Base-by-base conservation (phyloP, 2,329 filamentous ascomycete genomes). In the Venturia oleaginea region DNA sequence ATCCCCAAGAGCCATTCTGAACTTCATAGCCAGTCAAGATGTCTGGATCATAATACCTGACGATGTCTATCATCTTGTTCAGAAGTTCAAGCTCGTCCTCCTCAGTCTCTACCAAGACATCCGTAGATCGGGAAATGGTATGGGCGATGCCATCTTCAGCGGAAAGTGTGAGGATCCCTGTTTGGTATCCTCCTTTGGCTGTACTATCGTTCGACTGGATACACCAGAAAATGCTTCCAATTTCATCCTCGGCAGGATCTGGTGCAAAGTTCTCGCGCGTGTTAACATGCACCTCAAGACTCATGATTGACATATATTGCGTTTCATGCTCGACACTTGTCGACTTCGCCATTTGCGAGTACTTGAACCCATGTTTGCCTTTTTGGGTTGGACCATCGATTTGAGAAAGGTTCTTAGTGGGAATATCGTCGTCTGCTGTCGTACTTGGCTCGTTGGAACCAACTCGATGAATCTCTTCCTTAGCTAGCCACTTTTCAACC, bases 241-340 rank as follows among this genome's bases (percentile, higher is more conserved):
- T 84, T 69, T 93, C 90, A 73, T 99, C 94, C 69, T 95, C 84
- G 69, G 93, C 91, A 0, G 94, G 94, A 71, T 99, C 92, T 0
- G 94, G 92, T 2, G 91, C 84, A 10, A 97, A 81, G 60, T 85
- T 86, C 7, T 86, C 91, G 64, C 93, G 84, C 4, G 89, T 94
- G 69, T 96, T 96, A 67, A 95, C 88, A 72, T 99, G 93, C 4
- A 97, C 78, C 73, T 99, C 94, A 7, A 99, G 76, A 68, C 92
- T 95, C 90, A 99, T 92, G 22, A 89, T 91, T 69, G 90, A 96
- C 94, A 99, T 97, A 73, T 96, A 96, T 69, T 94, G 90, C 2
- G 86, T 86, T 73, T 95, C 91, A 68, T 93, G 90, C 70, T 91
- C 85, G 22, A 95, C 86, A 68, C 86, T 91, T 0, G 87, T 89